Evolutionary conservation across 2,329 filamentous ascomycete species (phyloP).

Genomic region (Cordyceps cateniannulata): DNA sequence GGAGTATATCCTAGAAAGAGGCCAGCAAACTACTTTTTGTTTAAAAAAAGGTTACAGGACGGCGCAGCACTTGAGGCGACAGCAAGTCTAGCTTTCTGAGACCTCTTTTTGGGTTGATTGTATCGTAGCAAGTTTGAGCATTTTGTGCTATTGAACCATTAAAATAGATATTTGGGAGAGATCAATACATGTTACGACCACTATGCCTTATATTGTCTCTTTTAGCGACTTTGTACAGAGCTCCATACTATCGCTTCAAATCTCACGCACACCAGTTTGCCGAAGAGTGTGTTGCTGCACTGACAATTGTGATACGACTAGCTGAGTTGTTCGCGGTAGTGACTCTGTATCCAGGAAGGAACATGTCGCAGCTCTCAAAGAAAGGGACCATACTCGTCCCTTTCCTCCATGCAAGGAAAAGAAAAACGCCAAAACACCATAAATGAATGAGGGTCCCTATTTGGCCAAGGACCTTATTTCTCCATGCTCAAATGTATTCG

Average conservation of each 20-base stretch:
- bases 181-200: background rate
- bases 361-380: too few species aligned
- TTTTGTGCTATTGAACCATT: background rate
- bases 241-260: too few species aligned
- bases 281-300: too few species aligned
- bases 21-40: background rate
- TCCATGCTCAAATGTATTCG: background rate
- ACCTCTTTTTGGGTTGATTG: background rate
- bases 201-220: background rate
- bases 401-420: background rate
- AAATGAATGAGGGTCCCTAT: background rate
- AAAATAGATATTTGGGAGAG: background rate
- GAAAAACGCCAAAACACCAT: constrained; percentile 4
- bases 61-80: too few species aligned
- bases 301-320: too few species aligned
- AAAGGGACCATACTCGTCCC: background rate
- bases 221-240: background rate
- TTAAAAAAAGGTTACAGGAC: background rate
- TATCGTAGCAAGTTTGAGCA: background rate
- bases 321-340: too few species aligned
- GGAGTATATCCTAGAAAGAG: background rate
- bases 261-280: too few species aligned
- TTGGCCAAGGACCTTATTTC: constrained; percentile 7
- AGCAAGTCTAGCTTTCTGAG: background rate
- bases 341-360: too few species aligned